These are phyloP conservation scores for Nyctanthes arbortristis DNA, from an alignment of 257 asterid genomes.

Conservation along the genomic window DNA sequence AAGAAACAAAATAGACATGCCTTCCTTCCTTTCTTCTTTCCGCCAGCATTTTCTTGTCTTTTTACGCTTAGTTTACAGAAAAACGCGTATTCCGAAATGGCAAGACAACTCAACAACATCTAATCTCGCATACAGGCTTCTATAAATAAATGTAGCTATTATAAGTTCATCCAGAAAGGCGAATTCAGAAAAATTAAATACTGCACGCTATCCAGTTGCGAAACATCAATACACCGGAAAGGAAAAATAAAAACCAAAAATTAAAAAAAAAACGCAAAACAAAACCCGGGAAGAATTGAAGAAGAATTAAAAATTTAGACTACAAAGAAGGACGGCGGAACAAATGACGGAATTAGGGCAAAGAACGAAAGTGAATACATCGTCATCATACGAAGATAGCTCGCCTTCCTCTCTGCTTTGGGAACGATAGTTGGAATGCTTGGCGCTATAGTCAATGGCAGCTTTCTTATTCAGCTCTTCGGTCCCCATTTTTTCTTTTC, in stretches of 20 bases:
- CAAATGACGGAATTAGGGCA: not conserved
- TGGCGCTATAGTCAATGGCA: not conserved
- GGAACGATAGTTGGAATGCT: not conserved
- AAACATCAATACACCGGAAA: not conserved
- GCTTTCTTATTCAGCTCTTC: not conserved
- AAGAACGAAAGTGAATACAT: slow-evolving; percentile 11
- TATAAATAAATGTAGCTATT: not conserved
- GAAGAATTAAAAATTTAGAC: not conserved
- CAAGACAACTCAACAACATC: not conserved
- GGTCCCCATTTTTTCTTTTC: not conserved
- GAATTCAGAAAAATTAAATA: not conserved
- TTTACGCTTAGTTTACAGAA: not conserved
- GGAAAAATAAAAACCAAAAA: too few relatives aligned
- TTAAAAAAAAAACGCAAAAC: not conserved
- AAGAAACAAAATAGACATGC: not conserved
- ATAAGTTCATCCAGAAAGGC: not conserved
- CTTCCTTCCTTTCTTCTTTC: not conserved
- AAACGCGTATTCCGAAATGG: not conserved
- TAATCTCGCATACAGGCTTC: not conserved
- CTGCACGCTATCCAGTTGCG: not conserved
- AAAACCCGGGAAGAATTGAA: not conserved
- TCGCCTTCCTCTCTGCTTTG: slow-evolving; percentile 52
- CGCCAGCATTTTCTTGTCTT: not conserved
- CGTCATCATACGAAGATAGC: slow-evolving; percentile 33
- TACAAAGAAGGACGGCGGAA: not conserved